phyloP scores from a whole-genome alignment of 768 basidiomycete genomes.

The Dioszegia crocea region DNA sequence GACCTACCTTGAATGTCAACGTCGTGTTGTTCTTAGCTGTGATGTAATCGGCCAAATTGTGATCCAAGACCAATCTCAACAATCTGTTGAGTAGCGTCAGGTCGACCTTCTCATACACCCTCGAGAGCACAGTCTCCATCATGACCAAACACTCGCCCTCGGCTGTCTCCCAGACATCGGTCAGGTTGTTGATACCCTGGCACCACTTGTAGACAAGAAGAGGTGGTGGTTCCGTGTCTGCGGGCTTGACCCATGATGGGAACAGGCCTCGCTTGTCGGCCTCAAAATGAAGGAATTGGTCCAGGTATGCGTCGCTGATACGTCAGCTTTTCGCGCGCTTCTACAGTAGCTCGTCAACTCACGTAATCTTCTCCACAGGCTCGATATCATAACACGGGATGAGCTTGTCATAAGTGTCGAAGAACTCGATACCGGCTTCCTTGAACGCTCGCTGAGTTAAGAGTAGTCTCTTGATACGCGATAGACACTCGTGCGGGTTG shows the following conservation, averaged over 20 bases:
- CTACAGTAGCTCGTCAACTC: conserved; percentile 46
- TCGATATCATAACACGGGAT: conserved; percentile 96
- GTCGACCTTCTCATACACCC: conserved; percentile 99
- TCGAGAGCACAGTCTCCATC: conserved; percentile 97
- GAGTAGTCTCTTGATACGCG: conserved; percentile 93
- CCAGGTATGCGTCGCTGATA: conserved; percentile 68
- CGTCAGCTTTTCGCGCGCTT: neutral
- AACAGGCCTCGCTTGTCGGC: conserved; percentile 96
- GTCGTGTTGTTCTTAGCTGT: conserved; percentile 99
- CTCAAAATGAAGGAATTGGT: conserved; percentile 98
- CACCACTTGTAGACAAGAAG: conserved; percentile 99
- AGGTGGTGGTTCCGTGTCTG: conserved; percentile 93
- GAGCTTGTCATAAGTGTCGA: conserved; percentile 95
- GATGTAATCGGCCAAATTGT: conserved; percentile 98
- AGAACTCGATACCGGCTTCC: conserved; percentile 89
- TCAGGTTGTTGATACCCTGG: conserved; percentile 97
- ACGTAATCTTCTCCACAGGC: conserved; percentile 99
- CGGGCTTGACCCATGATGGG: conserved; percentile 99
- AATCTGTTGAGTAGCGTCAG: conserved; percentile 91
- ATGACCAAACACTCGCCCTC: conserved; percentile 97
- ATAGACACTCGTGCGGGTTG: conserved; percentile 98
- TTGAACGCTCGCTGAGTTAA: conserved; percentile 98
- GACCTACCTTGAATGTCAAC: too few species aligned
- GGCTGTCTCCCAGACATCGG: conserved; percentile 95
- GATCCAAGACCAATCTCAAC: conserved; percentile 91